Evolutionary conservation across 306 rosid genomes (phyloP), one percentile per base, ranked within the genome.

Genomic region (Sechiopsis laciniata): DNA sequence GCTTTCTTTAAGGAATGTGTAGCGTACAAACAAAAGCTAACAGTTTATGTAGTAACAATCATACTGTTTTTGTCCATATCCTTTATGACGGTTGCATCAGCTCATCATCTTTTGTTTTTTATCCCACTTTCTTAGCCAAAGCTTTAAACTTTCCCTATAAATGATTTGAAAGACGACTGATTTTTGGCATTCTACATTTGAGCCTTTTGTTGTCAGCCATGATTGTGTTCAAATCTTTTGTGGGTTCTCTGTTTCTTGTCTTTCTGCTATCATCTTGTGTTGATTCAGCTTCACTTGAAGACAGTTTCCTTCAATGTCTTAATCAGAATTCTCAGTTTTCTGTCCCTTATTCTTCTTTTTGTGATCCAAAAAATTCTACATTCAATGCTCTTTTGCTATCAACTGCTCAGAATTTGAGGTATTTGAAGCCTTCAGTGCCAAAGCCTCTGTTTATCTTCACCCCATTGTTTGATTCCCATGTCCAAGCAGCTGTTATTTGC

Each of bases 371-470:
- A 26, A 81, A 84, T 70, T 51, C 78, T 12, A 66, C 85, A 50
- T 91, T 67, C 79, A 82, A 76, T 32, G 60, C 95, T 0, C 54
- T 85, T 69, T 86, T 91, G 13, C 86, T 84, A 35, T 87, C 92
- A 66, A 83, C 89, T 6, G 97, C 95, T 8, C 88, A 87, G 72
- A 91, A 91, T 65, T 85, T 87, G 42, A 75, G 95, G 77, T 82
- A 71, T 69, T 42, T 85, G 77, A 46, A 73, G 37, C 84, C 92
- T 50, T 84, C 95, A 15, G 73, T 76, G 20, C 95, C 96, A 9
- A 92, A 88, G 71, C 98, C 96, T 0, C 85, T 82, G 61, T 83
- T 90, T 11, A 88, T 92, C 67, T 85, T 92, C 85, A 80, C 85
- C 45, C 91, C 96, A 3, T 37, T 75, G 54, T 60, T 35, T 0